A percentile compares a stretch with the other conserved stretches of the same genome.
Evolutionary conservation across 345 rosid species (phyloP).

Genomic region (Luvunga scandens): DNA sequence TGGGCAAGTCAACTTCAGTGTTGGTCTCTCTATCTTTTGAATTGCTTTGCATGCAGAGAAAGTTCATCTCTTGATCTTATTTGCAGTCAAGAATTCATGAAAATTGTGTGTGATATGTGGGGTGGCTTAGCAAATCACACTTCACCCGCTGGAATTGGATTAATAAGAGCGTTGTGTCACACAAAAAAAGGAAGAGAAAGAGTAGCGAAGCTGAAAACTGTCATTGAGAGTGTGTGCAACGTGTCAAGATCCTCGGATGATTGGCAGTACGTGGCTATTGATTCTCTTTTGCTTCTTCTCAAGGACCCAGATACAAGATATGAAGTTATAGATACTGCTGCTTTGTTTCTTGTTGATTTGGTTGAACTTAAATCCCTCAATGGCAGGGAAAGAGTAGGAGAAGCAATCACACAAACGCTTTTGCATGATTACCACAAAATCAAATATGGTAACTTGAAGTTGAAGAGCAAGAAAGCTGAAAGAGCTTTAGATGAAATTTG

Average conservation of each 20-base stretch:
- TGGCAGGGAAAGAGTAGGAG: conserved; percentile 39
- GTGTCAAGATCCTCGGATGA: conserved; percentile 70
- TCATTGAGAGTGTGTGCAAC: conserved; percentile 48
- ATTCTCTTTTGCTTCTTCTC: conserved; percentile 59
- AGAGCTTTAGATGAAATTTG: conserved; percentile 46
- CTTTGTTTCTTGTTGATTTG: conserved; percentile 51
- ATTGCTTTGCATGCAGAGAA: conserved; percentile 59
- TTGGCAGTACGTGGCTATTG: conserved; percentile 64
- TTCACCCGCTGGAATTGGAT: conserved; percentile 67
- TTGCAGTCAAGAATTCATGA: conserved; percentile 48
- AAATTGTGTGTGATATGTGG: conserved; percentile 50
- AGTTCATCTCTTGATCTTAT: conserved; percentile 44
- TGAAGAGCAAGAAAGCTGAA: conserved; percentile 42
- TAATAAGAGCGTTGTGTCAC: conserved; percentile 54
- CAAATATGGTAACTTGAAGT: conserved; percentile 44
- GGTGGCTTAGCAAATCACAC: conserved; percentile 56
- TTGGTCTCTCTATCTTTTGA: conserved; percentile 68
- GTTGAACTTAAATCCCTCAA: conserved; percentile 47
- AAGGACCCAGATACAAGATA: conserved; percentile 57
- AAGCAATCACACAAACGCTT: conserved; percentile 48
- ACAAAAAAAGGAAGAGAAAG: conserved; percentile 53
- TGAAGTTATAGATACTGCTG: conserved; percentile 47
- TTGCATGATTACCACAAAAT: conserved; percentile 61
- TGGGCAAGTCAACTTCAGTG: conserved; percentile 76
- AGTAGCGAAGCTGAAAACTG: conserved; percentile 36